phyloP scores from a whole-genome alignment of 1,284 basidiomycete species.

The Microbotryum violaceum region DNA sequence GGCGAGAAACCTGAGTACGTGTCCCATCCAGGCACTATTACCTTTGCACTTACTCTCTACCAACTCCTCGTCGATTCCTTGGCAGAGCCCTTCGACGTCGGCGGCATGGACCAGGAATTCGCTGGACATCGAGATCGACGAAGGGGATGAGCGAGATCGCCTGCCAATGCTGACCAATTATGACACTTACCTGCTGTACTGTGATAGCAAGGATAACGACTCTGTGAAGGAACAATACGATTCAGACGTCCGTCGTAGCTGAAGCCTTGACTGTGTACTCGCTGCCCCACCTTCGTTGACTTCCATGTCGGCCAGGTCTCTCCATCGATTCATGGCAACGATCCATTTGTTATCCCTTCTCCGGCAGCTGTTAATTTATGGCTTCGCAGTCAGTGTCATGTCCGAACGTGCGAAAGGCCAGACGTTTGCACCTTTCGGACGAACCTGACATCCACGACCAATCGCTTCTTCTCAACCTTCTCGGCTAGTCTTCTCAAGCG shows the following conservation, averaged over 20 bases:
- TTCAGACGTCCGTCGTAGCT: not conserved
- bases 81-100: slow-evolving; percentile 93
- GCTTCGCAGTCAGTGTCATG: not conserved
- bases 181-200: slow-evolving; percentile 61
- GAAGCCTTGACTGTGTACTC: not conserved
- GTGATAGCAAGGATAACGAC: slow-evolving; percentile 59
- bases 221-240: slow-evolving; percentile 45
- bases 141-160: not conserved
- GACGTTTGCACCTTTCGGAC: slow-evolving; percentile 21
- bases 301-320: slow-evolving; percentile 88
- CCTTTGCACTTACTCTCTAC: slow-evolving; percentile 54
- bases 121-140: slow-evolving; percentile 45
- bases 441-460: slow-evolving; percentile 93
- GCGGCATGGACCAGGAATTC: slow-evolving; percentile 96
- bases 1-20: not conserved
- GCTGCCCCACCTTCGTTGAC: slow-evolving; percentile 61
- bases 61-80: slow-evolving; percentile 88
- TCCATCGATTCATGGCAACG: slow-evolving; percentile 99
- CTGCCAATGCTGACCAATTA: not conserved
- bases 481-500: slow-evolving; percentile 59
- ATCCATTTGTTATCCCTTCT: slow-evolving; percentile 71
- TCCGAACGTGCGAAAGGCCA: not conserved
- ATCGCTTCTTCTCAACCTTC: slow-evolving; percentile 70
- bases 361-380: slow-evolving; percentile 59
- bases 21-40: no score